Base-by-base conservation (phyloP, 441 rosid species). In the Viola pubescens region DNA sequence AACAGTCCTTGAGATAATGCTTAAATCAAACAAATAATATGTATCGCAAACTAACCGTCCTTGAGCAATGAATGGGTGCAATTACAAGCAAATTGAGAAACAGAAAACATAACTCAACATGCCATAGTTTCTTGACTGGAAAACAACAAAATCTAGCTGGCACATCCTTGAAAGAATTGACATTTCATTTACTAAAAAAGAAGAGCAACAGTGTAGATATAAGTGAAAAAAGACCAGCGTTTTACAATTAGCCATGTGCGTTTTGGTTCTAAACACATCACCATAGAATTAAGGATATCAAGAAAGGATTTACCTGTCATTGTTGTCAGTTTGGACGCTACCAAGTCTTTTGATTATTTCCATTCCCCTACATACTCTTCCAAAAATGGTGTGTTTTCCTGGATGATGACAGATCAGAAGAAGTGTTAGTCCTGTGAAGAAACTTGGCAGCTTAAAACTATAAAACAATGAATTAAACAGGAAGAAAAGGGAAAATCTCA, bases 311-410 rank as follows among this genome's bases (percentile, higher is more conserved):
- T 63, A 91, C 98, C 91, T 79, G 68, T 91, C 98, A 16, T 79
- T 89, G 62, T 83, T 89, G 81, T 94, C 94, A 50, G 97, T 94
- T 81, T 94, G 97, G 65, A 94, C 85, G 49, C 95, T 94, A 57
- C 97, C 96, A 5, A 94, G 97, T 71, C 98, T 89, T 78, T 94
- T 89, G 77, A 89, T 81, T 60, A 94, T 85, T 69, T 94, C 98
- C 95, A 87, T 88, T 70, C 98, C 97, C 3, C 74, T 71, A 43
- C 88, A 81, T 12, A 89, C 95, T 74, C 98, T 85, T 66, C 98
- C 98, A 72, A 94, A 94, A 65, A 94, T 94, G 42, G 97, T 86
- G 80, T 89, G 98, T 68, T 89, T 89, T 66, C 98, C 98, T 92
- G 81, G 38, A 69, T n/a, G 45, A 58, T 12, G 58, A 51, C 41